Evolutionary conservation across 768 basidiomycete genomes (phyloP), one percentile per base, ranked within the genome.

Genomic region (Ramaria sp.): DNA sequence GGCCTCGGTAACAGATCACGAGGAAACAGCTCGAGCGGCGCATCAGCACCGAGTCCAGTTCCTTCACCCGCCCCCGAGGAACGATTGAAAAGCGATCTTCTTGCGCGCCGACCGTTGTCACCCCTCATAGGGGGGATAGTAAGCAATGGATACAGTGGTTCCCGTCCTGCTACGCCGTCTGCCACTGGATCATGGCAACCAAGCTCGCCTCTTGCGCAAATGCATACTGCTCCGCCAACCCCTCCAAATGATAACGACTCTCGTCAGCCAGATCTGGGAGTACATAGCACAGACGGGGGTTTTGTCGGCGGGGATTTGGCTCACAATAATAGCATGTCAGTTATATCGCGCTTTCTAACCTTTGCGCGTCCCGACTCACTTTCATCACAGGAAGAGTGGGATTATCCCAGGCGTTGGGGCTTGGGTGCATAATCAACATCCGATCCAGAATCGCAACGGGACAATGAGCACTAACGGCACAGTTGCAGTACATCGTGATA

Each of bases 21-120:
- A 57, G 47, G 55, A 33, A 50, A 49, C 30, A 57, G 47, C 33
- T 24, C 24, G 15, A 47, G 24, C 20, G 33, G 22, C 37, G 7
- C 34, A n/a, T 45, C 33, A 50, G 34, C 45, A 13, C 46, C 55
- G 17, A 57, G 55, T 17, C 55, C 55, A 33, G 22, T 50, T 9
- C 55, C 55, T 19, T 57, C 55, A 12, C 55, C 55, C 59, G 63
- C 69, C 65, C 62, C 71, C 59, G 80, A 83, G 27, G 72, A 64
- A 56, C 67, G 75, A 15, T 66, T 66, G n/a, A 75, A 74, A 57
- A 80, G 83, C 13, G 78, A 83, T 30, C 67, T 78, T 54, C 71
- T 79, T 37, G 72, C 72, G 50, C 73, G 83, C 61, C 79, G 86
- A 52, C 86, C 88, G 50, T 77, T 78, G n/a, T 89, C 88, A 37